phyloP scores from a whole-genome alignment of 352 stramenopile species.

The Aphanomyces stellatus region DNA sequence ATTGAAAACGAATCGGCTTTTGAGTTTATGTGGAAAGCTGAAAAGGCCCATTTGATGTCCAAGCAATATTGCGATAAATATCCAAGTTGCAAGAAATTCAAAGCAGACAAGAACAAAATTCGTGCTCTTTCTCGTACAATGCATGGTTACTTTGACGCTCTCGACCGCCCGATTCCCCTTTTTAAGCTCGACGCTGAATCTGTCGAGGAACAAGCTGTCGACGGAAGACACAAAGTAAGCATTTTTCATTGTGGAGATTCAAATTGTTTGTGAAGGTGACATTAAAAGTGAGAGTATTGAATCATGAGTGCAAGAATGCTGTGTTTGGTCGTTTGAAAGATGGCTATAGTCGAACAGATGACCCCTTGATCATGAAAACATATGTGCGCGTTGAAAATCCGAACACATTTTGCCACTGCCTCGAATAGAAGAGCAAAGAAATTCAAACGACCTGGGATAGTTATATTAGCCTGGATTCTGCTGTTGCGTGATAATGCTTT shows the following conservation, averaged over 20 bases:
- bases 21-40: background rate
- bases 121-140: background rate
- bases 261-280: background rate
- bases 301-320: background rate
- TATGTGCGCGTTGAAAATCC: background rate
- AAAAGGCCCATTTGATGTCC: background rate
- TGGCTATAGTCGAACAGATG: background rate
- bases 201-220: background rate
- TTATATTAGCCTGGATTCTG: background rate
- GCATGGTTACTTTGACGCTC: background rate
- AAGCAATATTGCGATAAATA: background rate
- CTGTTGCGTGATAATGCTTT: background rate
- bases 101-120: background rate
- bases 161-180: background rate
- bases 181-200: background rate
- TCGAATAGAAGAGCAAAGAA: background rate
- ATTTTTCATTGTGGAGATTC: background rate
- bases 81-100: background rate
- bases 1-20: background rate
- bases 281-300: background rate
- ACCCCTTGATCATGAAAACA: background rate
- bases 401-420: background rate
- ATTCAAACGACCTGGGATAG: background rate
- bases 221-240: background rate
- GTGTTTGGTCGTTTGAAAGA: background rate